These are phyloP conservation scores for Cucurbita moschata DNA, from an alignment of 306 rosid genomes.

Conservation along the genomic window DNA sequence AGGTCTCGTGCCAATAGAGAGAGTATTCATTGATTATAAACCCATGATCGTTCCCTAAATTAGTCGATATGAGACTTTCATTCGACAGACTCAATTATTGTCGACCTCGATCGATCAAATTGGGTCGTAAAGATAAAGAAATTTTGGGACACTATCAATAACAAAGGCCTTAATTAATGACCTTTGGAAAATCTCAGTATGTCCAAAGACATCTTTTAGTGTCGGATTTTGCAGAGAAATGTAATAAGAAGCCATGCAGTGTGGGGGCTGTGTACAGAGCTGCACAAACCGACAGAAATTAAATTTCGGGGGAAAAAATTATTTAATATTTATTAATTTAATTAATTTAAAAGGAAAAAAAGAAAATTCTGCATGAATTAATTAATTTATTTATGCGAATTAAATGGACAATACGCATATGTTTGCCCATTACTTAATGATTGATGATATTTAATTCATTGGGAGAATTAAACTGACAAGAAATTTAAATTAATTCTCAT, in stretches of 20 bases:
- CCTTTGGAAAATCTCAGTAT: background rate
- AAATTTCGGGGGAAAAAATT: background rate
- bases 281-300: conserved; percentile 1
- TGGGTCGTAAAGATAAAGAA: background rate
- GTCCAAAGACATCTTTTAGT: background rate
- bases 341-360: background rate
- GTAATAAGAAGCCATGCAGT: conserved; percentile 3
- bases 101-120: background rate
- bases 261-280: background rate
- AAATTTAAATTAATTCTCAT: background rate
- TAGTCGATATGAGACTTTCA: no score
- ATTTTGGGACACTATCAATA: background rate
- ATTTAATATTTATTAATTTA: background rate
- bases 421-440: conserved; percentile 2
- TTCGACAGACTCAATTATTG: no score
- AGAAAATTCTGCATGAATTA: background rate
- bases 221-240: conserved; percentile 2
- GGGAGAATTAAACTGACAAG: conserved; percentile 2
- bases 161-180: background rate
- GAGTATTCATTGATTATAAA: no score
- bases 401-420: conserved; percentile 1
- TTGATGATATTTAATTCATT: background rate
- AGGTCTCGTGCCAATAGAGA: no score
- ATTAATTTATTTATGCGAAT: background rate
- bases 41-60: no score